A percentile compares a stretch with the other conserved stretches of the same genome.
These are phyloP conservation scores for Linnemannia schmuckeri DNA, from an alignment of 192 early-diverging fungal genomes.

Conservation along the genomic window DNA sequence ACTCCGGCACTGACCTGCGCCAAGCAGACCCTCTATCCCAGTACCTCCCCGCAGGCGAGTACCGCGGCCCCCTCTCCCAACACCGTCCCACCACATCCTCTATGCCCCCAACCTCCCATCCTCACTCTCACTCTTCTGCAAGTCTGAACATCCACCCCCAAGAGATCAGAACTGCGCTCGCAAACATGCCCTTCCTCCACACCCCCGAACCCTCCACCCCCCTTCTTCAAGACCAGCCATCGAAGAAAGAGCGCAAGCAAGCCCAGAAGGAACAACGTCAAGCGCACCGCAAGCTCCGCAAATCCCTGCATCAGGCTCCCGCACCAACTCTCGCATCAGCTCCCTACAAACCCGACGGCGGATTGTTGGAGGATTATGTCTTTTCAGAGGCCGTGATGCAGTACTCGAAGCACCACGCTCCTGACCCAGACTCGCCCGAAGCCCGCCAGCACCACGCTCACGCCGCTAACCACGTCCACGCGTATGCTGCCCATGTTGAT, in stretches of 20 bases:
- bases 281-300: neutral
- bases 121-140: conserved; percentile 38
- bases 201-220: neutral
- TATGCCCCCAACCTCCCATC: conserved; percentile 9
- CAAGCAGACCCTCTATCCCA: neutral
- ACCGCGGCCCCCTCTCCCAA: neutral
- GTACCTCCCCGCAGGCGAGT: conserved; percentile 6
- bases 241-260: neutral
- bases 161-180: neutral
- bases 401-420: neutral
- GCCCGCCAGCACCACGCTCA: too few relatives aligned
- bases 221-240: neutral
- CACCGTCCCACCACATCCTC: conserved; percentile 20
- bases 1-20: neutral
- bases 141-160: neutral
- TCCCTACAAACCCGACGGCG: neutral
- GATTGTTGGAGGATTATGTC: neutral
- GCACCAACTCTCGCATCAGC: too few relatives aligned
- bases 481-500: too few relatives aligned
- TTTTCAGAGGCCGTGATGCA: neutral
- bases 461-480: too few relatives aligned
- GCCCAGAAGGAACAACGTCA: neutral
- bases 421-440: neutral
- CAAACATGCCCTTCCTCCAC: neutral
- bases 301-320: too few relatives aligned